These are phyloP conservation scores for Populus hybrid DNA, from an alignment of 441 rosid species.

Conservation along the genomic window DNA sequence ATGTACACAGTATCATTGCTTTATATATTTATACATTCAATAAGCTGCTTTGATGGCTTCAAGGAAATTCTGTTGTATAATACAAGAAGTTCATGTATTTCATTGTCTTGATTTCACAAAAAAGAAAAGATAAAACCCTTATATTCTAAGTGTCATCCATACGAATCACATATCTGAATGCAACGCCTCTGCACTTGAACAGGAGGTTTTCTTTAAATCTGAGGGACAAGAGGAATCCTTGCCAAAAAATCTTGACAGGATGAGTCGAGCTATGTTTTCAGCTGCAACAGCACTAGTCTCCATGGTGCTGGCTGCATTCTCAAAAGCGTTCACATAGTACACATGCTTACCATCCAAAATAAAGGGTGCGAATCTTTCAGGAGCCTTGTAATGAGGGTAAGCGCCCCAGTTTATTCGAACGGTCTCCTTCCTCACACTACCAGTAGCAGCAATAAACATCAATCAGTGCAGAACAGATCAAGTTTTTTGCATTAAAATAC, in stretches of 20 bases:
- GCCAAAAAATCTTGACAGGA: conserved; percentile 49
- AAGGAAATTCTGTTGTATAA: too few species aligned
- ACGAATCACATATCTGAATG: conserved; percentile 45
- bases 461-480: conserved; percentile 17
- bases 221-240: conserved; percentile 19
- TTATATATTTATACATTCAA: too few species aligned
- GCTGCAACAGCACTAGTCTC: conserved; percentile 92
- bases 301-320: conserved; percentile 92
- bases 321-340: conserved; percentile 87
- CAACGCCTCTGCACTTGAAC: conserved; percentile 17
- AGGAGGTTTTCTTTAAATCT: conserved; percentile 27
- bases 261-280: conserved; percentile 83
- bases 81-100: too few species aligned
- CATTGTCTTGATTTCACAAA: too few species aligned
- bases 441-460: conserved; percentile 2
- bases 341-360: conserved; percentile 66
- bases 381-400: conserved; percentile 86
- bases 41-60: too few species aligned
- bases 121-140: too few species aligned
- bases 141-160: too few species aligned
- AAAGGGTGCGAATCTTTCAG: conserved; percentile 83
- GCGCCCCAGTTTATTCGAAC: conserved; percentile 80
- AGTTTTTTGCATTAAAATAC: background rate
- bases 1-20: too few species aligned
- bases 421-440: conserved; percentile 62